Conservation (phyloP, 495 filamentous ascomycete genomes). For the Paragyromitra xinjiangensis region DNA sequence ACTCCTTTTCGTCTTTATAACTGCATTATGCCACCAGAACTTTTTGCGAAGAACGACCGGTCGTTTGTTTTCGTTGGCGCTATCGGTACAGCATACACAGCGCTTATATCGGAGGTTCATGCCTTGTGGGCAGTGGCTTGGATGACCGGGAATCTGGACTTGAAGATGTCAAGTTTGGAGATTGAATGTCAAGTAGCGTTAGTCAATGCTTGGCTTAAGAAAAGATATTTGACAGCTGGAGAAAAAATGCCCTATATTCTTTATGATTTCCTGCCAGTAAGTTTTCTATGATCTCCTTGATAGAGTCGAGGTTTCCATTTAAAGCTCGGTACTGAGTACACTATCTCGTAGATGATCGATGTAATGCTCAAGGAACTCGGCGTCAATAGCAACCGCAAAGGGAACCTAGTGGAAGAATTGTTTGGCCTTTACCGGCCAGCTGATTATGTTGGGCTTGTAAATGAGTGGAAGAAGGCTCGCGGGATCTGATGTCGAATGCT, state of each 20-base stretch:
- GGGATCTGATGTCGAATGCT: neutral
- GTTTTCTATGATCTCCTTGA: neutral
- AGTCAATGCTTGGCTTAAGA: conserved; percentile 7
- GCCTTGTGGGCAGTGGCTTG: conserved; percentile 54
- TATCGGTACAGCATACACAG: conserved; percentile 12
- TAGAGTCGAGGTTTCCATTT: neutral
- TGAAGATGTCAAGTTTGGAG: neutral
- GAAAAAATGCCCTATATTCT: conserved; percentile 6
- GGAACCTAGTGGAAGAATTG: conserved; percentile 53
- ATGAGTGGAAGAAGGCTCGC: conserved; percentile 52
- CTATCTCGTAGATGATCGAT: conserved; percentile 33
- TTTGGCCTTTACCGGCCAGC: conserved; percentile 58
- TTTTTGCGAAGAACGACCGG: conserved; percentile 3
- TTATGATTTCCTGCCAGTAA: conserved; percentile 38
- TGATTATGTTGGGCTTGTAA: conserved; percentile 60
- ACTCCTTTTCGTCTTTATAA: conserved; percentile 54
- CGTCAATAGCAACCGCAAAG: conserved; percentile 42
- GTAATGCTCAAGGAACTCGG: conserved; percentile 45
- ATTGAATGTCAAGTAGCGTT: conserved; percentile 1
- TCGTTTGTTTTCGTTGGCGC: conserved; percentile 31
- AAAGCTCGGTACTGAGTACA: neutral
- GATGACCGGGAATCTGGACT: conserved; percentile 36
- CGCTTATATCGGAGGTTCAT: conserved; percentile 26
- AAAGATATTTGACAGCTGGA: conserved; percentile 16
- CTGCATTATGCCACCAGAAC: conserved; percentile 39